Evolutionary conservation across 352 stramenopile genomes (phyloP), one percentile per base, ranked within the genome.

Genomic region (Phytophthora agathidicida): DNA sequence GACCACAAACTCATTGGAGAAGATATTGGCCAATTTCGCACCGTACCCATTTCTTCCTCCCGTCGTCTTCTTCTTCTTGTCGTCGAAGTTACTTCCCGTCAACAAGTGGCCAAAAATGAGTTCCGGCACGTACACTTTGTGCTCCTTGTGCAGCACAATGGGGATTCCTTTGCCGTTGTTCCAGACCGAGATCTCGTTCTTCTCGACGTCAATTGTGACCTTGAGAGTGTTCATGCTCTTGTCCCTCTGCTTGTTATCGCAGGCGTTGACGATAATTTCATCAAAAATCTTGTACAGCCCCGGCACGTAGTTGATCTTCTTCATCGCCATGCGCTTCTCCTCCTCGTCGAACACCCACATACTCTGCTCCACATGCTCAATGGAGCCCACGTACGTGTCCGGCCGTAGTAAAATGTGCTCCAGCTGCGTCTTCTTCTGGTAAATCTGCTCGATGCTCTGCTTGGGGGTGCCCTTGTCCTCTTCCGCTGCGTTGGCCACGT

Each of bases 181-280:
- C 77, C 80, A 97, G 35, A 99, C 93, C 9, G 86, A 98, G 71
- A 99, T 98, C 33, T 83, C 79, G 38, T 95, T 96, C 24, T 88
- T 83, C 37, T 96, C 91, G 0, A 81, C 79, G 57, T 99, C 80
- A 35, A 99, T 98, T 3, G 75, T 91, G 7, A 99, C 96, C 32
- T 99, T 98, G 4, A 98, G 65, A 17, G 81, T 93, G 67, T 96
- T 84, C 93, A 98, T 98, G 22, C 83, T 81, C 42, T 93, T 86
- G 87, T 99, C 98, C 23, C 98, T 91, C 76, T 99, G 98, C 78
- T 99, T 99, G 87, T 99, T 99, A 68, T 99, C 98, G 17, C 97
- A 98, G 1, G 98, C 98, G 77, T 99, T 99, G 38, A 99, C 97
- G 13, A 99, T 96, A 49, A 99, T 99, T 68, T 99, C 97, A 70